Base-by-base conservation (phyloP, 1,284 basidiomycete species). In the Sanghuangporus sanghuang region DNA sequence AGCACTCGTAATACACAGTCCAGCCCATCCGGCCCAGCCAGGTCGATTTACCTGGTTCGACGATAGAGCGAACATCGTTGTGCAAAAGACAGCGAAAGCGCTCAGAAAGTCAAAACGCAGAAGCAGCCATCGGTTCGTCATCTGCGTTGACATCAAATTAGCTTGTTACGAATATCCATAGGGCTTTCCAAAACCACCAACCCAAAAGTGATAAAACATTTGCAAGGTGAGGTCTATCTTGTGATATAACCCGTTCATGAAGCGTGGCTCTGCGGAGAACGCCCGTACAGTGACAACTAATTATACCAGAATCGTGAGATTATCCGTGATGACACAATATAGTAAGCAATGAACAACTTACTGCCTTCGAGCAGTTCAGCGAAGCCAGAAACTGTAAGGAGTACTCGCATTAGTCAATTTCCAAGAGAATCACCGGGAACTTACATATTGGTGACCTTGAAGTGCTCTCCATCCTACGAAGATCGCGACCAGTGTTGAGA, bases 1-100 rank as follows among this genome's bases (percentile, higher is more conserved):
- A n/a, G 85, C 83, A 63, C 87, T 87, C 0, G 92, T 90, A 66
- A 97, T 95, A 69, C 91, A 94, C 56, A 96, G 75, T 75, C 89
- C 94, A 9, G 93, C 93, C 50, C 49, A 54, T 14, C 57, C 63
- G 35, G 40, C 21, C 8, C 32, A 42, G 3, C 40, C 40, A 2
- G 40, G 40, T 9, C 42, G 8, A 35, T 32, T 12, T 21, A 16
- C 23, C 44, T n/a, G 6, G 79, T 75, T 32, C 32, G 89, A 81
- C 1, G 85, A 81, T 14, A 96, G 81, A 1, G 92, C 85, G 67
- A 96, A 86, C n/a, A 93, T 68, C 1, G 87, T 90, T 0, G 90
- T 93, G 23, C 86, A 76, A 16, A 90, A 75, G 54, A 95, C 86
- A 7, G 77, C 78, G 2, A 78, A 55, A 1, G 80, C 87, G 40